Base-by-base conservation (phyloP, 2,329 filamentous ascomycete genomes). In the Alternaria sp. region DNA sequence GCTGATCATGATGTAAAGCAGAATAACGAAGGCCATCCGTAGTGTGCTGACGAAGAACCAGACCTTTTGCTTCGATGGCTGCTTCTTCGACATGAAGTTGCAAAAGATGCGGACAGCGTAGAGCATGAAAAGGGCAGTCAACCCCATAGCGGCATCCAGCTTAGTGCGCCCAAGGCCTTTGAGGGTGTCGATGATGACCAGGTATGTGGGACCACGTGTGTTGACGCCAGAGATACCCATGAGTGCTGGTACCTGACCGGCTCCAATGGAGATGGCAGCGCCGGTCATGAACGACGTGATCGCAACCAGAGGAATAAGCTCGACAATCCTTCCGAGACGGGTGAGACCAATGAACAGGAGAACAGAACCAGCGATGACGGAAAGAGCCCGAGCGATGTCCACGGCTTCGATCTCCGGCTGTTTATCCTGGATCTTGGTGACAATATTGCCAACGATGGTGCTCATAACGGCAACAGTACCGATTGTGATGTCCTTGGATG, bases 251-350 rank as follows among this genome's bases (percentile, higher is more conserved):
- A 97, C 85, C 79, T 99, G 96, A 33, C 96, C 94, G 23, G 89
- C 87, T 15, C 88, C 89, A 75, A 99, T 98, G 73, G 88, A 97
- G 79, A 99, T 87, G 58, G 96, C 94, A 3, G 95, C 97, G 10
- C 96, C 96, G 0, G 96, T 98, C 94, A 98, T 98, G 84, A 97
- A 99, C 4, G 95, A 94, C 0, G 93, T 94, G 57, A 98, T 92
- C 0, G 94, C 92, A 1, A 94, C 90, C 58, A 98, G 87, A 1
- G 96, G 92, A 72, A 99, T 98, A 73, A 98, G 87, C 71, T 99
- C 94, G 47, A 98, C 94, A 49, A 99, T 91, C 87, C 94, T 96
- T 10, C 96, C 96, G 43, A 90, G 87, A 46, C 95, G 89, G 37
- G 92, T 83, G 3, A 97, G 83, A 11, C 96, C 96, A 65, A 98